These are phyloP conservation scores for Coemansia sp. DNA, from an alignment of 192 early-diverging fungal species.

Conservation along the genomic window DNA sequence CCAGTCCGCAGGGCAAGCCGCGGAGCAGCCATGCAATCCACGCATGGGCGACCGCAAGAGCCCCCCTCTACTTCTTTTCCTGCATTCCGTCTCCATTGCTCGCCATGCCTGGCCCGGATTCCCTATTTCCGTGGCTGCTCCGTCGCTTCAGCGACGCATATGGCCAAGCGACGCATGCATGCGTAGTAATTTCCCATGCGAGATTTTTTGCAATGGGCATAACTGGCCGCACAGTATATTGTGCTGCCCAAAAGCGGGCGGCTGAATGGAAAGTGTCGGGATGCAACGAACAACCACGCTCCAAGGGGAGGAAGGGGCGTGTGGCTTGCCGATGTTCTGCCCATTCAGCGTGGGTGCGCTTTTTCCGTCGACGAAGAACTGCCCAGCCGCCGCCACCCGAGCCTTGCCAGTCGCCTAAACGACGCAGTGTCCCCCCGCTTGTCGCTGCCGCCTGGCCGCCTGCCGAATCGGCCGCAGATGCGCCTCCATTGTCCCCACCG, in stretches of 20 bases:
- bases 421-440: no score
- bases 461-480: not conserved
- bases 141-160: not conserved
- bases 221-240: conserved; percentile 6
- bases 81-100: not conserved
- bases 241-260: conserved; percentile 1
- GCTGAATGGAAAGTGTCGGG: conserved; percentile 5
- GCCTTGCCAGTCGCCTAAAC: not conserved
- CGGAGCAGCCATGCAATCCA: no score
- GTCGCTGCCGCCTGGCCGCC: no score
- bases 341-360: conserved; percentile 15
- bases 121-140: not conserved
- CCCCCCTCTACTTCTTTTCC: no score
- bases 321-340: conserved; percentile 26
- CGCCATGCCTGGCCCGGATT: not conserved
- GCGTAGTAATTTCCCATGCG: conserved; percentile 15
- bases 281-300: not conserved
- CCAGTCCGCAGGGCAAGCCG: no score
- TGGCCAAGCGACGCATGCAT: not conserved
- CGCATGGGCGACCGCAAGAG: not conserved
- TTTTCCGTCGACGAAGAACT: conserved; percentile 26
- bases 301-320: conserved; percentile 5
- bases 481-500: no score
- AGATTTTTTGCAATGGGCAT: conserved; percentile 4
- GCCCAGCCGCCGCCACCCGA: conserved; percentile 31